phyloP scores from a whole-genome alignment of 179 eudicot genomes.

The Kewa caespitosa region DNA sequence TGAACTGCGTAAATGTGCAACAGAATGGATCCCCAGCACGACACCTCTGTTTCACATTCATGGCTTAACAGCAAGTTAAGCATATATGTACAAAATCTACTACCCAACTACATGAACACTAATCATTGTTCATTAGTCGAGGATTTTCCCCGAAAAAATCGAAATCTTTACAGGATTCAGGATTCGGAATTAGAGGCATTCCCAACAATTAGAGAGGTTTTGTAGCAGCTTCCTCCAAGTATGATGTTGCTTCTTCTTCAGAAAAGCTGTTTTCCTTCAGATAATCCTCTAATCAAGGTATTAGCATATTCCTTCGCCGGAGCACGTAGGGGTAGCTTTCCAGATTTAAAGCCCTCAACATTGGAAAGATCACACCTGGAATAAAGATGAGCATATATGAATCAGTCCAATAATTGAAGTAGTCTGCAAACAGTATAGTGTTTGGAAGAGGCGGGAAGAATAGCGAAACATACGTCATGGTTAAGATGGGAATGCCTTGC shows the following conservation, averaged over 20 bases:
- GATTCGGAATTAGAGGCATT: not conserved
- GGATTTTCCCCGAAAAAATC: not conserved
- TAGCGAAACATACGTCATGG: constrained; percentile 75
- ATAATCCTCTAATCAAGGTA: constrained; percentile 69
- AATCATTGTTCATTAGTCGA: not conserved
- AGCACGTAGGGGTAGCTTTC: constrained; percentile 46
- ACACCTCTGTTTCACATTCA: not conserved
- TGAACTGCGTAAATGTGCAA: too few species aligned
- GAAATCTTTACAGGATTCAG: not conserved
- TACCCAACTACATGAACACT: not conserved
- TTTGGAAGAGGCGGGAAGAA: not conserved
- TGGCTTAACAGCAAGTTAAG: not conserved
- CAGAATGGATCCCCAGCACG: too few species aligned
- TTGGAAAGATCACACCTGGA: constrained; percentile 68
- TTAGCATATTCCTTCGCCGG: constrained; percentile 60
- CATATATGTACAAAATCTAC: constrained; percentile 1
- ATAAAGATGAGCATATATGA: not conserved
- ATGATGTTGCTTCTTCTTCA: constrained; percentile 65
- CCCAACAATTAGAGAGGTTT: constrained; percentile 48
- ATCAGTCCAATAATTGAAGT: not conserved
- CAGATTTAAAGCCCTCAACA: constrained; percentile 57
- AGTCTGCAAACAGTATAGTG: not conserved
- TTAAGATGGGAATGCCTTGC: constrained; percentile 69
- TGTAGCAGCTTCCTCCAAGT: constrained; percentile 64
- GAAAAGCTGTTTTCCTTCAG: constrained; percentile 63